Conservation (phyloP, 495 filamentous ascomycete genomes). For the Chaetomidium leptoderma region DNA sequence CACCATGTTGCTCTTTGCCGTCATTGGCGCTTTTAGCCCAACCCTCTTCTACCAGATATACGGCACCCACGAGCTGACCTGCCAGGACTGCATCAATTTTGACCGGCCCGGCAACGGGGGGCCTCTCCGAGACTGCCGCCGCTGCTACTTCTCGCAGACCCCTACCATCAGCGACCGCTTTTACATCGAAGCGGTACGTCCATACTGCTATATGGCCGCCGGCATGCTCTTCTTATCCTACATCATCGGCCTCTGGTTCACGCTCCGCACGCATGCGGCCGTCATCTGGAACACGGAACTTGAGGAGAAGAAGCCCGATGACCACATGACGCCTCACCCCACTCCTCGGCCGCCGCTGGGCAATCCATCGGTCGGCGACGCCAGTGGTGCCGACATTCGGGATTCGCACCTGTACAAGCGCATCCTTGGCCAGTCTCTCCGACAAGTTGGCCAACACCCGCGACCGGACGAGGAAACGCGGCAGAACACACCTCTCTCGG, state of each 20-base stretch:
- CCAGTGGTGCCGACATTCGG: conserved; percentile 55
- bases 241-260: conserved; percentile 92
- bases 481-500: conserved; percentile 38
- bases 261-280: conserved; percentile 89
- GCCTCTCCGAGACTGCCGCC: conserved; percentile 64
- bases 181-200: conserved; percentile 82
- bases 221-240: conserved; percentile 87
- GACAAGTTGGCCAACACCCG: conserved; percentile 64
- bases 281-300: conserved; percentile 90
- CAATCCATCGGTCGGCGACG: conserved; percentile 34
- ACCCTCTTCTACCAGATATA: conserved; percentile 99
- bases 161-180: conserved; percentile 84
- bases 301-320: conserved; percentile 73
- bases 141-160: conserved; percentile 88
- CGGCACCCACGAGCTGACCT: conserved; percentile 92
- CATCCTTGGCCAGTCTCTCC: conserved; percentile 83
- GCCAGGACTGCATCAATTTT: conserved; percentile 64
- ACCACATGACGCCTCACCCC: conserved; percentile 33
- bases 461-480: conserved; percentile 44
- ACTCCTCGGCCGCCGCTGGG: conserved; percentile 46
- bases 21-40: conserved; percentile 94
- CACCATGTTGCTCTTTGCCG: conserved; percentile 96
- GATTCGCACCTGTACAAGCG: conserved; percentile 89
- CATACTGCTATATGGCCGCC: conserved; percentile 86
- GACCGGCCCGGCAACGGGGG: conserved; percentile 36